A percentile compares a stretch with the other conserved stretches of the same genome.
phyloP scores from a whole-genome alignment of 495 filamentous ascomycete species.

The Pseudevernia furfuracea region DNA sequence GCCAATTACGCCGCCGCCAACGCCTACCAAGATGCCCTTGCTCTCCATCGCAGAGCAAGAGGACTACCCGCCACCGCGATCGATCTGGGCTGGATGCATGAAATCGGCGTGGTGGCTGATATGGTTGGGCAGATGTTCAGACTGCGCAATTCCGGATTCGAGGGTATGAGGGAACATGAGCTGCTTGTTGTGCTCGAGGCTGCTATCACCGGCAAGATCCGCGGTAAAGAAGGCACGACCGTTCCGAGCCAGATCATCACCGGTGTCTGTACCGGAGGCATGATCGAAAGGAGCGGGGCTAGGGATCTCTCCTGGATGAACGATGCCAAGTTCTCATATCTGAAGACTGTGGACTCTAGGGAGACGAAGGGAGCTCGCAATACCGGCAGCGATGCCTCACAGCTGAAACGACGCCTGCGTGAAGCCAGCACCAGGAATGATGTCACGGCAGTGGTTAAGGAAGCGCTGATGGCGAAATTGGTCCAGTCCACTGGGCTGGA shows the following conservation, averaged over 20 bases:
- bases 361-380: background rate
- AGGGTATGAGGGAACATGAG: constrained; percentile 24
- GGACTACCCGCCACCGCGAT: constrained; percentile 33
- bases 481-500: background rate
- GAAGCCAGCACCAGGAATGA: background rate
- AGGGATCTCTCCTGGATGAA: background rate
- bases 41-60: constrained; percentile 32
- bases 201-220: constrained; percentile 4
- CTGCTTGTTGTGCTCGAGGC: constrained; percentile 20
- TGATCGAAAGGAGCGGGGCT: background rate
- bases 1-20: constrained; percentile 40
- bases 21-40: constrained; percentile 40
- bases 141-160: background rate
- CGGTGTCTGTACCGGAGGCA: background rate
- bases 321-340: background rate
- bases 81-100: constrained; percentile 37
- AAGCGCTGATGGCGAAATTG: background rate
- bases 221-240: constrained; percentile 19
- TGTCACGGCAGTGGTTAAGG: background rate
- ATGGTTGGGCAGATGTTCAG: background rate
- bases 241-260: background rate
- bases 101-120: constrained; percentile 35
- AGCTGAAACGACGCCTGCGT: background rate
- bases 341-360: background rate
- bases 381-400: background rate